These are phyloP conservation scores for Kurtzmaniella fragi DNA, from an alignment of 805 yeast species.

Conservation along the genomic window DNA sequence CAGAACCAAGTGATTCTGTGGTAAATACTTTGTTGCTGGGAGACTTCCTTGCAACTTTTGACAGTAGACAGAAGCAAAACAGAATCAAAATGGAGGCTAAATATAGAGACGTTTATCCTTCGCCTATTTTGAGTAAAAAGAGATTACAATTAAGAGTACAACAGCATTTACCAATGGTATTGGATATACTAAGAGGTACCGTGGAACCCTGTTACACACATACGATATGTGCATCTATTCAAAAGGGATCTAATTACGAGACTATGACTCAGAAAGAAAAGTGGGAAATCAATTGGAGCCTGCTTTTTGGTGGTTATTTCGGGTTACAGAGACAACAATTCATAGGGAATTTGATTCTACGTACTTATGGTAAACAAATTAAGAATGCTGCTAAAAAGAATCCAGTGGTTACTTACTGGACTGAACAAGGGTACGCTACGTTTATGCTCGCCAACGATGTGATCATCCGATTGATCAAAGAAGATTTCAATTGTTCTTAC, in stretches of 20 bases:
- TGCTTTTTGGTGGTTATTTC: slow-evolving; percentile 53
- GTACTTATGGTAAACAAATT: slow-evolving; percentile 25
- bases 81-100: slow-evolving; percentile 10
- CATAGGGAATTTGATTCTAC: slow-evolving; percentile 41
- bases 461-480: slow-evolving; percentile 44
- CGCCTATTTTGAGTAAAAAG: slow-evolving; percentile 21
- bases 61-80: slow-evolving; percentile 9
- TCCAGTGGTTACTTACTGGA: slow-evolving; percentile 57
- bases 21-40: slow-evolving; percentile 7
- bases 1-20: neutral
- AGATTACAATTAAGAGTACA: slow-evolving; percentile 23
- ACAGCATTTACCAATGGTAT: slow-evolving; percentile 27
- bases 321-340: slow-evolving; percentile 55
- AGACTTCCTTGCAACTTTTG: slow-evolving; percentile 11
- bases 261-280: slow-evolving; percentile 45
- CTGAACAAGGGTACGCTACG: slow-evolving; percentile 47
- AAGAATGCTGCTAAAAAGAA: slow-evolving; percentile 22
- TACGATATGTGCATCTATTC: slow-evolving; percentile 41
- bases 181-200: slow-evolving; percentile 39
- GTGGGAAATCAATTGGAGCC: slow-evolving; percentile 39
- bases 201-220: slow-evolving; percentile 44
- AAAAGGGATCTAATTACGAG: slow-evolving; percentile 32
- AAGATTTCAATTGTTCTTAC: slow-evolving; percentile 35
- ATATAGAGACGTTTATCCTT: slow-evolving; percentile 15
- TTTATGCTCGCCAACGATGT: slow-evolving; percentile 64